These are phyloP conservation scores for Saxispiralis lemnorum DNA, from an alignment of 495 filamentous ascomycete species.

Conservation along the genomic window DNA sequence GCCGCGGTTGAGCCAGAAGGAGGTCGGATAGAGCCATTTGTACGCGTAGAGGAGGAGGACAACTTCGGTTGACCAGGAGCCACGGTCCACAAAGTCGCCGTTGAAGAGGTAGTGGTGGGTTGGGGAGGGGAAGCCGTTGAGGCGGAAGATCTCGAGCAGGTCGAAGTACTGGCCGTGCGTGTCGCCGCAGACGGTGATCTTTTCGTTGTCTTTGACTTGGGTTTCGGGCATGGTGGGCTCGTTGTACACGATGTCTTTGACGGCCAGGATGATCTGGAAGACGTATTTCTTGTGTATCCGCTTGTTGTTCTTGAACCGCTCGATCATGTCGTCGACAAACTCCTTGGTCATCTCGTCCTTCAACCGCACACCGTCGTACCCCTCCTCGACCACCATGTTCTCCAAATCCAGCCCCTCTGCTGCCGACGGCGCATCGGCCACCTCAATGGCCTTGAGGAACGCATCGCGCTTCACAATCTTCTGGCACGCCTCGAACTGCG, in stretches of 20 bases:
- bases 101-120: constrained; percentile 94
- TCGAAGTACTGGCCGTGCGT: constrained; percentile 99
- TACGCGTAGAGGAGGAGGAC: constrained; percentile 85
- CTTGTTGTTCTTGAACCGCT: constrained; percentile 90
- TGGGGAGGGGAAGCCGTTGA: constrained; percentile 69
- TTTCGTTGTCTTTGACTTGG: constrained; percentile 54
- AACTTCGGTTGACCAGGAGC: constrained; percentile 94
- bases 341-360: constrained; percentile 80
- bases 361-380: constrained; percentile 70
- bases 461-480: constrained; percentile 78
- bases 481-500: constrained; percentile 79
- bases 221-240: constrained; percentile 97
- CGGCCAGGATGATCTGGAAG: constrained; percentile 83
- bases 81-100: constrained; percentile 95
- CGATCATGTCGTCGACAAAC: constrained; percentile 92
- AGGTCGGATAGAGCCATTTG: constrained; percentile 79
- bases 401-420: constrained; percentile 82
- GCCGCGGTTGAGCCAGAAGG: constrained; percentile 90
- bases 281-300: constrained; percentile 90
- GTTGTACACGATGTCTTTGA: constrained; percentile 71
- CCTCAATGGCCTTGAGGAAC: constrained; percentile 88
- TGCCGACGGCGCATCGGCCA: constrained; percentile 76
- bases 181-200: constrained; percentile 89
- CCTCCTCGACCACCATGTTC: constrained; percentile 57
- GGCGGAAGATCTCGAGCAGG: constrained; percentile 83